Evolutionary conservation across 352 stramenopile genomes (phyloP), one percentile per base, ranked within the genome.

Genomic region (Peronospora tabacina): DNA sequence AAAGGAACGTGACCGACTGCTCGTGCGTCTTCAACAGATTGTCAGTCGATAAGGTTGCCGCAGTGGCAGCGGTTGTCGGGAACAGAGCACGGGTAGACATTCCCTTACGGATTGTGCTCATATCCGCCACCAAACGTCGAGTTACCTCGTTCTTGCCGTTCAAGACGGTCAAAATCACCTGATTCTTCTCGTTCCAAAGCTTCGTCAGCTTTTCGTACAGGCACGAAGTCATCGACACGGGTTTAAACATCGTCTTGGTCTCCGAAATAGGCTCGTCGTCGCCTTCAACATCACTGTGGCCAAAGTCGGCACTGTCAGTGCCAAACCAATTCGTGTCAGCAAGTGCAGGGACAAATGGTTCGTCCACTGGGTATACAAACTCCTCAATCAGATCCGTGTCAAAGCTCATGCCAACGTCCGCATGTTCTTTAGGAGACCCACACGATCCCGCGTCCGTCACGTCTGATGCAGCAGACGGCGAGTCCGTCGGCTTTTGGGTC

Each of bases 161-260:
- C 51, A 72, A 48, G 16, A 92, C 69, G 9, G 78, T 90, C 16
- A 87, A 55, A 42, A 92, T 43, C 48, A 92, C 82, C 49, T 90
- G 79, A 58, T 87, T 86, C 71, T 92, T 92, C 56, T 92, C 82
- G 33, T 75, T 78, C 82, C 82, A 92, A 17, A 92, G 52, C 36
- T 68, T 66, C 26, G 82, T 89, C 20, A 92, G 61, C 72, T 85
- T 86, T 53, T 83, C 67, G 52, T 89, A 89, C 40, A 90, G 52
- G 17, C 70, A 71, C 51, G 72, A 84, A 15, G 79, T 81, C 52
- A 84, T 70, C 32, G 77, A 63, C 54, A 77, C 61, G 17, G 61
- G 65, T 52, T 70, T 76, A 5, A 64, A 55, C 32, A 50, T 61
- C 45, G 65, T 60, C 55, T 55, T 60, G 30, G 62, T 43, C 55